Evolutionary conservation across 1,139 yeast genomes (phyloP).

Genomic region (Zygosaccharomyces sapae): DNA sequence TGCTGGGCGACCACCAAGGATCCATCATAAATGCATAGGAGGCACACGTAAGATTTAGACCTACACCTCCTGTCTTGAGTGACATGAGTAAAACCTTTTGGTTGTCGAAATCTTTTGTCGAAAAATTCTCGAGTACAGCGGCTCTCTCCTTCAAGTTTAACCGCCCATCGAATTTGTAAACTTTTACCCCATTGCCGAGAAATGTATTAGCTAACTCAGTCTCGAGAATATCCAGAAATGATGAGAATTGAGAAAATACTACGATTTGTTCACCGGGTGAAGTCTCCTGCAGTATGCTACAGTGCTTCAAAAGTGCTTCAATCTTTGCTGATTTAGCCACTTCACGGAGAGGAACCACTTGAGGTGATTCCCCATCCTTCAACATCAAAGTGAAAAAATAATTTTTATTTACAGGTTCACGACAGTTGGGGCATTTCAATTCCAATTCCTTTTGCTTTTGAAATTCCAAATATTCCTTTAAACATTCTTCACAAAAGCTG

Average conservation of each 20-base stretch:
- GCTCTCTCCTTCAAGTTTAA: slow-evolving; percentile 65
- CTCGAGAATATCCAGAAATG: slow-evolving; percentile 73
- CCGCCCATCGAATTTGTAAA: slow-evolving; percentile 76
- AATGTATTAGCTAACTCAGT: slow-evolving; percentile 43
- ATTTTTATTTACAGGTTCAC: slow-evolving; percentile 25
- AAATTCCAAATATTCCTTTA: slow-evolving; percentile 61
- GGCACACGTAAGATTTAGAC: slow-evolving; percentile 82
- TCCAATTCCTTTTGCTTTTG: slow-evolving; percentile 32
- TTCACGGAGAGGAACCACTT: slow-evolving; percentile 26
- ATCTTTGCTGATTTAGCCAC: slow-evolving; percentile 62
- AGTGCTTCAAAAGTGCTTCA: slow-evolving; percentile 60
- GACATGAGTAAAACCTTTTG: slow-evolving; percentile 65
- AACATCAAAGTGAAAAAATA: slow-evolving; percentile 25
- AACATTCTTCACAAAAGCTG: slow-evolving; percentile 67
- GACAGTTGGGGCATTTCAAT: slow-evolving; percentile 59
- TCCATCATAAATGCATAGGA: slow-evolving; percentile 89
- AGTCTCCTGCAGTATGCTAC: slow-evolving; percentile 50
- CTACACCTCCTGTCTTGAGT: slow-evolving; percentile 94
- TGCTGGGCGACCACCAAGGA: slow-evolving; percentile 97
- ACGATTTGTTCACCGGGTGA: slow-evolving; percentile 69
- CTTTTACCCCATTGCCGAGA: slow-evolving; percentile 15
- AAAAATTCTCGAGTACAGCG: slow-evolving; percentile 55
- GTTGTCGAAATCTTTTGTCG: slow-evolving; percentile 36
- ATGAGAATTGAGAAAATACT: slow-evolving; percentile 87
- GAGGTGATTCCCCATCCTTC: slow-evolving; percentile 11